Percentiles rank a stretch among this genome's conserved stretches.
phyloP scores from a whole-genome alignment of 768 basidiomycete species.

The Boletus subcaerulescens region DNA sequence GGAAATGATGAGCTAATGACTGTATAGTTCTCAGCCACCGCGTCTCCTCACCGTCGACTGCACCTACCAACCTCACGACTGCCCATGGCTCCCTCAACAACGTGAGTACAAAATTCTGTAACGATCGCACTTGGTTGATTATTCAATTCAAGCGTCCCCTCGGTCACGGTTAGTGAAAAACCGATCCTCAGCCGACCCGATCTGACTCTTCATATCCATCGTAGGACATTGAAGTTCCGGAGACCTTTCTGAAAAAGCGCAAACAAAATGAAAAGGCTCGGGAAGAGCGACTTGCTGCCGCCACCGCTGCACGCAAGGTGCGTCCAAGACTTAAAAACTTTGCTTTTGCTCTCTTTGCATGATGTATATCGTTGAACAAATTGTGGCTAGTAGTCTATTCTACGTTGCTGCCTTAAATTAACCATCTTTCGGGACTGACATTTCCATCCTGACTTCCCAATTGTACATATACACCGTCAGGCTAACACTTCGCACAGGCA shows the following conservation, averaged over 20 bases:
- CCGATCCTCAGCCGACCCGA: not conserved
- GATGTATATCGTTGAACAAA: slow-evolving; percentile 82
- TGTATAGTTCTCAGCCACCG: slow-evolving; percentile 43
- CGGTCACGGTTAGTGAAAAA: slow-evolving; percentile 40
- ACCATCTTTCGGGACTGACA: slow-evolving; percentile 82
- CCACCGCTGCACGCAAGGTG: slow-evolving; percentile 86
- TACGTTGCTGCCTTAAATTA: slow-evolving; percentile 78
- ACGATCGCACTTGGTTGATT: not conserved
- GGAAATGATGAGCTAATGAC: slow-evolving; percentile 29
- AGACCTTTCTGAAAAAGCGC: slow-evolving; percentile 99
- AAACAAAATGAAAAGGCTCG: slow-evolving; percentile 96
- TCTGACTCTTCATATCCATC: slow-evolving; percentile 9
- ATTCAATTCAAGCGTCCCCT: slow-evolving; percentile 38
- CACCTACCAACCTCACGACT: slow-evolving; percentile 36
- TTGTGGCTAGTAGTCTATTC: slow-evolving; percentile 65
- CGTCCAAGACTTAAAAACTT: slow-evolving; percentile 26
- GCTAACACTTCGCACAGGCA: slow-evolving; percentile 49
- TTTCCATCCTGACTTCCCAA: not conserved
- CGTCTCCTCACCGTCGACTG: not conserved
- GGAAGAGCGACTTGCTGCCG: slow-evolving; percentile 87
- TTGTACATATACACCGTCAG: slow-evolving; percentile 2
- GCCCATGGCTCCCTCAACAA: slow-evolving; percentile 50
- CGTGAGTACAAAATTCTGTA: slow-evolving; percentile 38
- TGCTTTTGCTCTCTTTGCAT: slow-evolving; percentile 36
- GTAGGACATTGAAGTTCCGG: slow-evolving; percentile 93